Evolutionary conservation across 129 eudicot species (phyloP), one percentile per base, ranked within the genome.

Genomic region (Heracleum sosnowskyi): DNA sequence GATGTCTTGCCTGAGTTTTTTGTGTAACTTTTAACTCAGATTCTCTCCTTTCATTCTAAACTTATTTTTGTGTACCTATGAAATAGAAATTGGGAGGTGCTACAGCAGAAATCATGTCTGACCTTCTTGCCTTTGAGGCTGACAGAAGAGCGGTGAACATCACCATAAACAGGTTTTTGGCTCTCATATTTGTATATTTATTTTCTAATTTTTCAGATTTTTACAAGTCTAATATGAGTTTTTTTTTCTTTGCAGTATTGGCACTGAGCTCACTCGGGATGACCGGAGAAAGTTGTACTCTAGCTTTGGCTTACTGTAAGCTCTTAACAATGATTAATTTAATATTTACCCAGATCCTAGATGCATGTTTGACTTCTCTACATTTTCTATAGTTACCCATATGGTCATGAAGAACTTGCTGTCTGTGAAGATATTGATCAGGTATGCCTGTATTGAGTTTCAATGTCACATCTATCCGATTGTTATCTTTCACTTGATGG

Each of bases 361-460:
- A 62, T 64, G 37, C 55, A 31, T 74, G 11, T 11, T 66, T 66
- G 72, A 66, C 72, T 13, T 66, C 22, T 66, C 31, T 60, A 15
- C 68, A 60, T 66, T 66, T 81, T 29, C 46, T 60, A 70, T 79
- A 95, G 98, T 85, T 92, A 90, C 84, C 98, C 98, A 15, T 95
- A 92, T 83, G 98, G 97, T 22, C 98, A 95, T 41, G 98, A 95
- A 85, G 98, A 95, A 80, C 98, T 95, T 83, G 93, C 97, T 80
- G 60, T 92, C 15, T 90, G 94, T 79, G 98, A 95, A 83, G 98
- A 95, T 82, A 84, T 95, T 60, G 98, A 95, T 82, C 96, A 92
- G 98, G 98, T 95, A 81, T 78, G 29, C 57, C 68, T 72, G 2
- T 8, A 60, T 60, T n/a, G 68, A 60, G 16, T 60, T 60, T 24